Percentiles rank a stretch among this genome's conserved stretches.
These are phyloP conservation scores for Debaryomycetaceae sp. DNA, from an alignment of 1,139 yeast genomes.

Conservation along the genomic window DNA sequence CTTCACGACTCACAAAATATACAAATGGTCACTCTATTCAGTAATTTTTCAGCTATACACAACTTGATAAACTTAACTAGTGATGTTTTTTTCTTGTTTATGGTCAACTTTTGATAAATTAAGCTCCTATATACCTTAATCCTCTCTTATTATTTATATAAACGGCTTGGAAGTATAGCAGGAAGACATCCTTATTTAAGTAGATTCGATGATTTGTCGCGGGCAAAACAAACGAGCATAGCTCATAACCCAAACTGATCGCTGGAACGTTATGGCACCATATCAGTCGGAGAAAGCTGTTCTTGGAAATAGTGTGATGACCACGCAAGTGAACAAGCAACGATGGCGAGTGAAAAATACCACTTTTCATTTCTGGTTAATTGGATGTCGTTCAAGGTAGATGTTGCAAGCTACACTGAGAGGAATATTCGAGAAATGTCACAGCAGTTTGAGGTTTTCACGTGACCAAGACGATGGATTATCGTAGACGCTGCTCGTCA, in stretches of 20 bases:
- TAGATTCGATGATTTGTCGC: background rate
- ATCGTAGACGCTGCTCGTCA: too few species aligned
- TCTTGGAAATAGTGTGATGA: too few species aligned
- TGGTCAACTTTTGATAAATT: background rate
- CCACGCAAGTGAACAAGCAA: too few species aligned
- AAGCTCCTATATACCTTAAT: background rate
- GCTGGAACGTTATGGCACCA: background rate
- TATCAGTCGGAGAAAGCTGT: too few species aligned
- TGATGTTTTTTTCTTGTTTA: slow-evolving; percentile 5
- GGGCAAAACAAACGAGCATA: background rate
- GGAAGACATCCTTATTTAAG: background rate
- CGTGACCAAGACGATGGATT: background rate
- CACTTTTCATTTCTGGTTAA: too few species aligned
- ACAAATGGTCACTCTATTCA: background rate
- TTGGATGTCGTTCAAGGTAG: too few species aligned
- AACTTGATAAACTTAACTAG: slow-evolving; percentile 7
- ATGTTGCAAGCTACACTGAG: background rate
- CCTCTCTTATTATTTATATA: background rate
- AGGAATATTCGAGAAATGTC: background rate
- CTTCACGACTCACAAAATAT: slow-evolving; percentile 1
- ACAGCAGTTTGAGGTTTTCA: background rate
- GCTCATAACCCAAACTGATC: background rate
- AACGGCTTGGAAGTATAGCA: background rate
- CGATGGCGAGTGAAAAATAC: too few species aligned
- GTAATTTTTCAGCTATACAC: background rate